phyloP scores from a whole-genome alignment of 2,329 filamentous ascomycete species.

The Arthrocladium fulminans region DNA sequence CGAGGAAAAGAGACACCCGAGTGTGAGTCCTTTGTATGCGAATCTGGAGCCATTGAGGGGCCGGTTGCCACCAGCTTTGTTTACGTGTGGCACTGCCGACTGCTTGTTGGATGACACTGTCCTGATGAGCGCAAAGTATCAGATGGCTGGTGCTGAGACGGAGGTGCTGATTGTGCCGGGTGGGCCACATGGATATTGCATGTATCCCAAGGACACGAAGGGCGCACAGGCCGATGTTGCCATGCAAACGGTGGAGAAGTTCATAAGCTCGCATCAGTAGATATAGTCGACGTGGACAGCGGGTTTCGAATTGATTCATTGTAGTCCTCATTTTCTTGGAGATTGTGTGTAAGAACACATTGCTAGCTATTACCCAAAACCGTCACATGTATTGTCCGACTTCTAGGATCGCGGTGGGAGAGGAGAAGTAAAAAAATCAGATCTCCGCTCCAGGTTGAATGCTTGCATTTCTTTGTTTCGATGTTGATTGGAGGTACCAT shows the following conservation, averaged over 20 bases:
- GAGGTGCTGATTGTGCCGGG: slow-evolving; percentile 47
- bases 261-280: slow-evolving; percentile 14
- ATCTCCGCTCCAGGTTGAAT: too few species aligned
- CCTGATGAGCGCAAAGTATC: slow-evolving; percentile 48
- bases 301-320: too few species aligned
- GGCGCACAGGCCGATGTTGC: slow-evolving; percentile 18
- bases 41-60: slow-evolving; percentile 29
- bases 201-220: slow-evolving; percentile 18
- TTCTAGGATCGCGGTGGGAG: too few species aligned
- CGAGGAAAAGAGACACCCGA: slow-evolving; percentile 37
- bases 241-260: slow-evolving; percentile 17
- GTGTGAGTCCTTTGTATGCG: slow-evolving; percentile 45
- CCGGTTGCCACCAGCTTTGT: slow-evolving; percentile 45
- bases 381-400: too few species aligned
- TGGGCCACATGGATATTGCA: slow-evolving; percentile 42
- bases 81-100: slow-evolving; percentile 48
- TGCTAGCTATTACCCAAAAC: too few species aligned
- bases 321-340: background rate
- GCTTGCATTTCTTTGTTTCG: too few species aligned
- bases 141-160: slow-evolving; percentile 41
- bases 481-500: too few species aligned
- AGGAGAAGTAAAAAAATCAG: too few species aligned
- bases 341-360: too few species aligned
- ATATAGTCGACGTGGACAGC: too few species aligned
- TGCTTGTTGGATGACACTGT: slow-evolving; percentile 44